Conservation (phyloP, 805 yeast genomes). For the Torulaspora indica region DNA sequence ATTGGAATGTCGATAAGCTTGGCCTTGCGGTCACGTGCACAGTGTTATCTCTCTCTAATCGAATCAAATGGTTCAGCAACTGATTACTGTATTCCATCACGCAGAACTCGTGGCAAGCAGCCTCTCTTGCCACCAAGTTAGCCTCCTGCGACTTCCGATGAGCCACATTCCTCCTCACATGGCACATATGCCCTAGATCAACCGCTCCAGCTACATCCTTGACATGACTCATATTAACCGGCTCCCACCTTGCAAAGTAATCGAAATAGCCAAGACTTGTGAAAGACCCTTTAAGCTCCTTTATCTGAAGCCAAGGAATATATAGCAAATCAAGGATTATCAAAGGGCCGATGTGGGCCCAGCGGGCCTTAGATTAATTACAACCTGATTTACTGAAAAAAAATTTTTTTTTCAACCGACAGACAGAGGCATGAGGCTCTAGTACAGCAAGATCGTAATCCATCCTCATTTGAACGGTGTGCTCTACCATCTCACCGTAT, state of each 20-base stretch:
- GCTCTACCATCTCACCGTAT: neutral
- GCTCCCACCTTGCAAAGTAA: constrained; percentile 1
- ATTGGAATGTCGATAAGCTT: constrained; percentile 30
- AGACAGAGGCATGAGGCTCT: constrained; percentile 6
- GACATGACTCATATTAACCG: constrained; percentile 9
- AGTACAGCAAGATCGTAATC: neutral
- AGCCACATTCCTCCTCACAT: constrained; percentile 21
- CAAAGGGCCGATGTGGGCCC: constrained; percentile 1
- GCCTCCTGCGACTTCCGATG: constrained; percentile 20
- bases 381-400: constrained; percentile 5
- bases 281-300: neutral
- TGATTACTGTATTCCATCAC: constrained; percentile 46
- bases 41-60: constrained; percentile 24
- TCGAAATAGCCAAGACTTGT: neutral
- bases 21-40: constrained; percentile 20
- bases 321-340: constrained; percentile 5
- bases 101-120: constrained; percentile 41
- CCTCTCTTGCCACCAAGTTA: constrained; percentile 45
- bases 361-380: constrained; percentile 1
- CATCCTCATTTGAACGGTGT: constrained; percentile 5
- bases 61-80: constrained; percentile 36
- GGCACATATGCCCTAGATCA: constrained; percentile 18
- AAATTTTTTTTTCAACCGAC: constrained; percentile 1
- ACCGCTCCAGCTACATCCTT: constrained; percentile 8
- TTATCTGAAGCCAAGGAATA: neutral